Evolutionary conservation across 805 yeast species (phyloP), one percentile per base, ranked within the genome.

Genomic region (Candida khao-thaluensis): DNA sequence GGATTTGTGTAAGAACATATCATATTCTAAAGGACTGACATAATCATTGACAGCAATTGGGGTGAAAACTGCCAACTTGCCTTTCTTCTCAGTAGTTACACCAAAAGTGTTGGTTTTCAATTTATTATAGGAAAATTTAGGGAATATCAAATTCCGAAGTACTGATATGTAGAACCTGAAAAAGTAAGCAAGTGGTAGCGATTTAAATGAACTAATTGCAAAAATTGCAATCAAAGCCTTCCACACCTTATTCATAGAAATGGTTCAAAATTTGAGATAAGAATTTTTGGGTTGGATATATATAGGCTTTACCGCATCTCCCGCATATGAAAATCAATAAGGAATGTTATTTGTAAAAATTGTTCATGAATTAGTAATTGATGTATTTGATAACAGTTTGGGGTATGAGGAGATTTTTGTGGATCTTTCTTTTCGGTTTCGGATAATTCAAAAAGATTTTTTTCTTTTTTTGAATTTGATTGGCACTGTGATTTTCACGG

Each of bases 1-100:
- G 41, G 84, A 79, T 65, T 90, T 91, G 67, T 90, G 98, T 34
- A 88, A 52, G 54, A 87, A 87, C 66, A 85, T 76, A 60, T 90
- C 97, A 54, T 87, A 80, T 56, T 90, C 97, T 53, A 85, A 62
- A 6, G 85, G 79, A 1, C 91, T 81, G 20, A 84, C 85, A 43
- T 76, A 77, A 0, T 89, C 74, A 16, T 57, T 47, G 47, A 66
- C 66, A 10, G 56, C 50, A 1, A 67, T 54, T 30, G 73, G 66
- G 9, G 68, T 64, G 56, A 81, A 81, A n/a, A 69, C 48, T 27
- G 64, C 52, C 49, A 58, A 17, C 44, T 48, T 41, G 35, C 42
- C 49, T 37, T 32, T 51, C 16, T 42, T 28, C 7, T 47, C 45
- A 30, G 46, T 55, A 28, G 59, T 56, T 27, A 59, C 48, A 9